Percentiles rank a stretch among this genome's conserved stretches.
phyloP scores from a whole-genome alignment of 768 basidiomycete genomes.

The Rhodotorula diobovata region DNA sequence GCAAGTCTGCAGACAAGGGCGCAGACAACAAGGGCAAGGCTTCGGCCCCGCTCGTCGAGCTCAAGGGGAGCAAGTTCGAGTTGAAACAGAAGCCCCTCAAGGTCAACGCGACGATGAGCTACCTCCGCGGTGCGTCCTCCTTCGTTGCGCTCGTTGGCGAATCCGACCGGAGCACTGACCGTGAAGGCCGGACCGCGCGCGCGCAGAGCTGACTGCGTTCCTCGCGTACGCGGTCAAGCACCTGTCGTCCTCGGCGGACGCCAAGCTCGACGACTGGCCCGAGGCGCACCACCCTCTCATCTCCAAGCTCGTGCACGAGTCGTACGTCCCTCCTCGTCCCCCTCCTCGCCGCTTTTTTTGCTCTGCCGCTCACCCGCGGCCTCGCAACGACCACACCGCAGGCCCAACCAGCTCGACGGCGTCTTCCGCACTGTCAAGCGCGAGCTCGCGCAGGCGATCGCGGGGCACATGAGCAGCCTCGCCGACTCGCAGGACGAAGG shows the following conservation, averaged over 20 bases:
- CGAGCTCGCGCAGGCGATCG: conserved; percentile 63
- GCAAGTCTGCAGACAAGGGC: not conserved
- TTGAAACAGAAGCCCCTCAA: conserved; percentile 34
- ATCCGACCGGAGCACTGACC: too few relatives aligned
- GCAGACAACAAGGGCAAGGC: not conserved
- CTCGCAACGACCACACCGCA: conserved; percentile 46
- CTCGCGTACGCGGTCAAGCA: conserved; percentile 52
- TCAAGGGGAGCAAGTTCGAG: conserved; percentile 27
- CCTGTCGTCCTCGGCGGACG: conserved; percentile 49
- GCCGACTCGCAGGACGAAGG: conserved; percentile 31
- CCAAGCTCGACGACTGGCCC: conserved; percentile 60
- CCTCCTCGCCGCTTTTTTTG: not conserved
- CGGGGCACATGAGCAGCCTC: not conserved
- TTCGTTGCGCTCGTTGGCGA: not conserved
- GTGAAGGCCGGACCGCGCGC: too few relatives aligned
- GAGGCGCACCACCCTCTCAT: conserved; percentile 68
- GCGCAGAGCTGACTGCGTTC: conserved; percentile 41
- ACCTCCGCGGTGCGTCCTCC: conserved; percentile 62
- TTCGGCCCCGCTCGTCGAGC: not conserved
- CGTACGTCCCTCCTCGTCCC: conserved; percentile 52
- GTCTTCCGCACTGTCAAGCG: conserved; percentile 71
- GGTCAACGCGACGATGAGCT: conserved; percentile 54
- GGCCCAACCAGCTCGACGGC: conserved; percentile 64
- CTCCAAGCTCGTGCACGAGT: conserved; percentile 79
- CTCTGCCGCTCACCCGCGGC: too few relatives aligned